Percentiles rank a stretch among this genome's conserved stretches.
These are phyloP conservation scores for Claviceps humidiphila DNA, from an alignment of 2,329 filamentous ascomycete species.

Conservation along the genomic window DNA sequence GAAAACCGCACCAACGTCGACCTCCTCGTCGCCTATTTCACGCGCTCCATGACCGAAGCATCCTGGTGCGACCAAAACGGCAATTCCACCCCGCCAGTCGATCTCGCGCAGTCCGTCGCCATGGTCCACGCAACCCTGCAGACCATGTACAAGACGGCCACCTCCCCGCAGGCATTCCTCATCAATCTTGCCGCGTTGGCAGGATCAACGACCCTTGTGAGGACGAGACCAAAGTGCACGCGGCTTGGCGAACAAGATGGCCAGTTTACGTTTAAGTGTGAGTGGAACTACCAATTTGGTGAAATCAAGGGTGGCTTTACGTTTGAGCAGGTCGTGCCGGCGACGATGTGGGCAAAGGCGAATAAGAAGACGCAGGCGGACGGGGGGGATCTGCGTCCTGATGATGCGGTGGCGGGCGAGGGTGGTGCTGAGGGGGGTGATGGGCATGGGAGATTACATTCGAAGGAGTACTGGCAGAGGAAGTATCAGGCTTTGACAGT, in stretches of 20 bases:
- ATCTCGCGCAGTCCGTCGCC: constrained; percentile 39
- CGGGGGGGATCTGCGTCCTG: neutral
- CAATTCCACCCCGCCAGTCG: constrained; percentile 26
- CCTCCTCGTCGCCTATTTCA: constrained; percentile 41
- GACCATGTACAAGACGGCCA: constrained; percentile 36
- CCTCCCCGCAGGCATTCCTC: constrained; percentile 41
- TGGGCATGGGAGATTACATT: constrained; percentile 7
- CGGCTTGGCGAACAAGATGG: constrained; percentile 29
- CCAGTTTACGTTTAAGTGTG: constrained; percentile 33
- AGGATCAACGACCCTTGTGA: constrained; percentile 38
- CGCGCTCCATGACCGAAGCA: constrained; percentile 34
- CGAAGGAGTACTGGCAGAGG: constrained; percentile 33
- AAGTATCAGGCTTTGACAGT: constrained; percentile 46
- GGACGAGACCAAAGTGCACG: constrained; percentile 25
- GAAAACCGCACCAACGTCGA: constrained; percentile 42
- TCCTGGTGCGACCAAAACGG: constrained; percentile 39
- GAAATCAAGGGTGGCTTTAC: constrained; percentile 37
- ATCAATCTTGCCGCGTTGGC: constrained; percentile 45
- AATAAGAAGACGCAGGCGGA: constrained; percentile 8
- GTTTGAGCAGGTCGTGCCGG: constrained; percentile 35
- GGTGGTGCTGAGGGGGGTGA: constrained; percentile 8
- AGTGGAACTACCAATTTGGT: constrained; percentile 44
- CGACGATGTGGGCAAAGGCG: constrained; percentile 27
- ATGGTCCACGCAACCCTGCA: constrained; percentile 41
- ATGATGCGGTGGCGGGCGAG: constrained; percentile 5